Percentiles rank a stretch among this genome's conserved stretches.
phyloP scores from a whole-genome alignment of 2,329 filamentous ascomycete genomes.

The Arthrobotrys sinensis region DNA sequence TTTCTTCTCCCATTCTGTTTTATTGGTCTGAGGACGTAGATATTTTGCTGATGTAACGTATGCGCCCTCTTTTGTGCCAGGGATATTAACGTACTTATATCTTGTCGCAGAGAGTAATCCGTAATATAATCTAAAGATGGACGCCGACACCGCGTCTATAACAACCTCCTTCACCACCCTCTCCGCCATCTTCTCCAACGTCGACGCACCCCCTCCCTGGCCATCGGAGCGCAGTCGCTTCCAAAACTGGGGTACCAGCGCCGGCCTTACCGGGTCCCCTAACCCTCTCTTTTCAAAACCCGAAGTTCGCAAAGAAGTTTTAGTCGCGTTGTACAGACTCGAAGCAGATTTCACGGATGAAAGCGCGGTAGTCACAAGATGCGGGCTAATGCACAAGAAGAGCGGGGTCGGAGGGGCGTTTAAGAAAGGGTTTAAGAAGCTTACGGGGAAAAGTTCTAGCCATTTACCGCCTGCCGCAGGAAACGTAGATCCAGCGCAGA shows the following conservation, averaged over 20 bases:
- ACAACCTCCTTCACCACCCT: constrained; percentile 18
- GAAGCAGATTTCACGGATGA: constrained; percentile 27
- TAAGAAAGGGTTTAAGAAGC: constrained; percentile 41
- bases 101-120: neutral
- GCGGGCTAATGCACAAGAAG: constrained; percentile 33
- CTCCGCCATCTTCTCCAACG: constrained; percentile 7
- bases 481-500: neutral
- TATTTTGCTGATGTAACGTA: neutral
- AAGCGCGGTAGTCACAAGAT: neutral
- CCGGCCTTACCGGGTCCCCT: neutral
- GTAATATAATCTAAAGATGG: neutral
- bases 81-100: too few relatives aligned
- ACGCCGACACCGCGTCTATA: constrained; percentile 2
- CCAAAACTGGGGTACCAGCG: constrained; percentile 2
- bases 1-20: neutral
- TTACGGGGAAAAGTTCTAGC: constrained; percentile 13
- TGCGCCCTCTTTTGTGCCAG: neutral
- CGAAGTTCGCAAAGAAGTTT: neutral
- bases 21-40: neutral
- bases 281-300: constrained; percentile 3
- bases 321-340: constrained; percentile 6
- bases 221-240: constrained; percentile 2
- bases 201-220: constrained; percentile 30
- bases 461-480: neutral
- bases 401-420: constrained; percentile 14